Evolutionary conservation across 345 rosid genomes (phyloP).

Genomic region (Citropsis articulata): DNA sequence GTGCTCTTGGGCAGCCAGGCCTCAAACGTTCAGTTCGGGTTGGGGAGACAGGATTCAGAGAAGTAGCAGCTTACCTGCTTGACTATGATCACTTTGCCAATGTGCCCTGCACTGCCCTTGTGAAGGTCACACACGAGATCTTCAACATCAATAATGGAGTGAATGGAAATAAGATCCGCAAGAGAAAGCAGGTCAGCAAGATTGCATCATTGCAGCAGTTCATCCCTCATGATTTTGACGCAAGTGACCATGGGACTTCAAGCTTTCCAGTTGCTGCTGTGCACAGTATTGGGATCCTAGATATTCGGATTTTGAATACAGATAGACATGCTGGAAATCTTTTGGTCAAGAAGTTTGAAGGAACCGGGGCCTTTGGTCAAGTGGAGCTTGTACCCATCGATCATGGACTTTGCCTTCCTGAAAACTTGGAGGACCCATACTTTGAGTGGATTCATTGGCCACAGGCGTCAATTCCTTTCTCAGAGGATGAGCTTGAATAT

Average conservation of each 20-base stretch:
- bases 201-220: constrained; percentile 77
- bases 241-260: constrained; percentile 72
- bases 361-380: constrained; percentile 50
- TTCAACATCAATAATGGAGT: constrained; percentile 66
- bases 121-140: constrained; percentile 60
- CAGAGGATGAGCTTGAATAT: constrained; percentile 61
- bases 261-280: constrained; percentile 70
- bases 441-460: constrained; percentile 81
- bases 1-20: constrained; percentile 75
- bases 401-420: constrained; percentile 76
- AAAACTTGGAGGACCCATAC: constrained; percentile 64
- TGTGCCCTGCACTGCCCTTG: constrained; percentile 72
- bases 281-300: constrained; percentile 73
- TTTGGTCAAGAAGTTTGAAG: constrained; percentile 59
- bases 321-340: constrained; percentile 66
- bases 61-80: constrained; percentile 74
- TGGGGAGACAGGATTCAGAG: constrained; percentile 76
- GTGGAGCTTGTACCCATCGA: constrained; percentile 62
- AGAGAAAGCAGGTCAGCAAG: constrained; percentile 59
- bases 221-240: constrained; percentile 78
- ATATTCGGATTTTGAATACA: constrained; percentile 66
- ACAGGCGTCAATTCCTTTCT: constrained; percentile 66
- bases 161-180: constrained; percentile 41
- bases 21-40: constrained; percentile 68
- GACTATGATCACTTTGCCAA: constrained; percentile 64